Evolutionary conservation across 257 asterid species (phyloP).

Genomic region (Solanum lycopersicoides): DNA sequence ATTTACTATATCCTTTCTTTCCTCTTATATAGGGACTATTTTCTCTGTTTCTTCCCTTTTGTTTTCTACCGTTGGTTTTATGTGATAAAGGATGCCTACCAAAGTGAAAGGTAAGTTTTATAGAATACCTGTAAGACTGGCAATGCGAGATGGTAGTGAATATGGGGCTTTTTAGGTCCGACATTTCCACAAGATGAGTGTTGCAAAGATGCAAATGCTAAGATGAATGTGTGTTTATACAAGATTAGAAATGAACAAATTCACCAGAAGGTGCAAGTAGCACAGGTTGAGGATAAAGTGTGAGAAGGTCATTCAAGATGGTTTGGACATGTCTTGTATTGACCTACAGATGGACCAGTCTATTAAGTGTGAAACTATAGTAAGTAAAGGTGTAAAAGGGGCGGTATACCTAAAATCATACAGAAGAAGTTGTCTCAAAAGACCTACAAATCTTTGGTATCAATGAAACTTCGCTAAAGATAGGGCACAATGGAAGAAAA

Average conservation of each 20-base stretch:
- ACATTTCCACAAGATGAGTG: neutral
- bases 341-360: neutral
- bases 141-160: neutral
- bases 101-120: neutral
- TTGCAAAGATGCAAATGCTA: neutral
- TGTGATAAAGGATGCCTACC: neutral
- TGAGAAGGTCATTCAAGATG: neutral
- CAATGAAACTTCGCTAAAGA: neutral
- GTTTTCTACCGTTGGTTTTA: neutral
- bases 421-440: neutral
- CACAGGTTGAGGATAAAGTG: neutral
- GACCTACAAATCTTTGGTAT: neutral
- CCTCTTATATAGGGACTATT: neutral
- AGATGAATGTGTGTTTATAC: neutral
- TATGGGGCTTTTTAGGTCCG: neutral
- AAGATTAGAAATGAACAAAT: neutral
- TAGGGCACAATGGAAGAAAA: neutral
- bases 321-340: neutral
- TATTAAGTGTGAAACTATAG: neutral
- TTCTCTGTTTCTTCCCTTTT: neutral
- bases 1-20: neutral
- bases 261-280: neutral
- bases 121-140: neutral
- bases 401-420: neutral
- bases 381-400: neutral